phyloP scores from a whole-genome alignment of 305 asterid species.

The Fraxinus dipetala region DNA sequence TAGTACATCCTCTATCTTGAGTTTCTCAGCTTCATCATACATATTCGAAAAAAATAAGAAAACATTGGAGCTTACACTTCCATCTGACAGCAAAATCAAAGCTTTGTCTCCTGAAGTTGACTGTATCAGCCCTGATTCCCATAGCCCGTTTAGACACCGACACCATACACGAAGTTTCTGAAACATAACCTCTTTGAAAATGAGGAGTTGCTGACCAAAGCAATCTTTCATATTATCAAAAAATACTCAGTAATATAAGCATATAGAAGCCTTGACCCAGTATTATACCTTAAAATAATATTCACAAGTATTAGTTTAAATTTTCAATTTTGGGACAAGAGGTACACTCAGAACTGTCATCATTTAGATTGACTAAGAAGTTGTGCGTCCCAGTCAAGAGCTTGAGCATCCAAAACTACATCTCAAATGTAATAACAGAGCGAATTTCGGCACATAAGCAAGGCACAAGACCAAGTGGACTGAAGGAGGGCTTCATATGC shows the following conservation, averaged over 20 bases:
- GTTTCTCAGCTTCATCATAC: conserved; percentile 18
- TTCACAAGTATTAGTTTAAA: background rate
- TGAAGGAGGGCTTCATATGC: background rate
- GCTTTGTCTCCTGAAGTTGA: conserved; percentile 1
- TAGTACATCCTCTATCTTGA: conserved; percentile 22
- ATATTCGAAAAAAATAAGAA: conserved; percentile 11
- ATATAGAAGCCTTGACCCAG: background rate
- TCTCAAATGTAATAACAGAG: background rate
- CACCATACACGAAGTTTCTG: conserved; percentile 10
- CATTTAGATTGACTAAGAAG: background rate
- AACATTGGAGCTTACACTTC: background rate
- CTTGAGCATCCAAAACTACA: background rate
- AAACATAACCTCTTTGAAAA: background rate
- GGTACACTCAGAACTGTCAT: background rate
- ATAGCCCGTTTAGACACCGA: background rate
- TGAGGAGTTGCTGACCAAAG: conserved; percentile 2
- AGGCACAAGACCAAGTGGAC: background rate
- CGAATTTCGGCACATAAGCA: background rate
- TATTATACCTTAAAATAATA: background rate
- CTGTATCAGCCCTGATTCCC: conserved; percentile 8
- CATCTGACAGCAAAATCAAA: conserved; percentile 8
- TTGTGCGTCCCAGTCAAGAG: background rate
- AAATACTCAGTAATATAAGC: background rate
- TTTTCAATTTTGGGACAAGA: background rate
- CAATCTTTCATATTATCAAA: background rate